These are phyloP conservation scores for Crassisporium funariophilum DNA, from an alignment of 768 basidiomycete genomes.

Conservation along the genomic window DNA sequence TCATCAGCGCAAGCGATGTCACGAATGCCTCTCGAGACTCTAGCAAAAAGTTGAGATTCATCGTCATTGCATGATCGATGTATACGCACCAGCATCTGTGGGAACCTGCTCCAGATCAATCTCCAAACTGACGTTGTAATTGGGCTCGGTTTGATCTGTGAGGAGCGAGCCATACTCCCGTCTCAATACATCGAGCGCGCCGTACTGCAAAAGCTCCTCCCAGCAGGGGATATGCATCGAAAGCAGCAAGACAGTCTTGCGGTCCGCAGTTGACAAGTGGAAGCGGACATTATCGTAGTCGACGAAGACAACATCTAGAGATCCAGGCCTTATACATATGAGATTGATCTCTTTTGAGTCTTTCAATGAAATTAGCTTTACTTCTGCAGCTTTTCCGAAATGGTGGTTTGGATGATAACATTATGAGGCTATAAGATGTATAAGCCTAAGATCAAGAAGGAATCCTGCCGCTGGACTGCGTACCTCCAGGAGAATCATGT, in stretches of 20 bases:
- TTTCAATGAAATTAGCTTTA: conserved; percentile 31
- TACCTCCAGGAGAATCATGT: conserved; percentile 89
- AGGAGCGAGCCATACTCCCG: conserved; percentile 84
- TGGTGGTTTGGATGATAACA: conserved; percentile 88
- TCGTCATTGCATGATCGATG: neutral
- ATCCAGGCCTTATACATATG: conserved; percentile 65
- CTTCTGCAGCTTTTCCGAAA: conserved; percentile 87
- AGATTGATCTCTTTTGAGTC: conserved; percentile 6
- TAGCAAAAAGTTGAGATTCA: conserved; percentile 33
- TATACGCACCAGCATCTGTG: conserved; percentile 66
- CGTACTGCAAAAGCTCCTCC: conserved; percentile 88
- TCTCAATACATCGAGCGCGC: conserved; percentile 75
- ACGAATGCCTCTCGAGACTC: conserved; percentile 82
- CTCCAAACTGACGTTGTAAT: conserved; percentile 85
- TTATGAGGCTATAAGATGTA: conserved; percentile 69
- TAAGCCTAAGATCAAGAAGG: neutral
- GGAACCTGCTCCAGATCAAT: conserved; percentile 90
- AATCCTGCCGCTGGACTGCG: conserved; percentile 14
- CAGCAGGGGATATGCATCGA: conserved; percentile 99
- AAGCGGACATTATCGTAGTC: conserved; percentile 98
- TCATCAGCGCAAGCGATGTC: conserved; percentile 79
- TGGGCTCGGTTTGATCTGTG: conserved; percentile 69
- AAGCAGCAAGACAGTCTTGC: conserved; percentile 78
- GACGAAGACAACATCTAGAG: conserved; percentile 94
- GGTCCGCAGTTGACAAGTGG: conserved; percentile 85